Evolutionary conservation across 2,329 filamentous ascomycete genomes (phyloP).

Genomic region (Pseudocercospora macadamiae): DNA sequence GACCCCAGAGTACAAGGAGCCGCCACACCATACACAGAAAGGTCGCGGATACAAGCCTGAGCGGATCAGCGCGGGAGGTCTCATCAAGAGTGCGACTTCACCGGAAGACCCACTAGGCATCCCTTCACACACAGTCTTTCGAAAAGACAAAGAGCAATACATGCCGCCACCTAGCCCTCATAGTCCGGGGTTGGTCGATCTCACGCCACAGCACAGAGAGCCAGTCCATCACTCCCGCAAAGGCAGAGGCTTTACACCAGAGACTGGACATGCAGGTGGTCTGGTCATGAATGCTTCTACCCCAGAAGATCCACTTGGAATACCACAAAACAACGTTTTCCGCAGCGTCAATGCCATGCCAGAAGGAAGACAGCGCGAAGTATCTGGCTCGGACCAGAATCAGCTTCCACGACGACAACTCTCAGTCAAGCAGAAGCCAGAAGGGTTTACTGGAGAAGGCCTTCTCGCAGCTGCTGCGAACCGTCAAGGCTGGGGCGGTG

Average conservation of each 20-base stretch:
- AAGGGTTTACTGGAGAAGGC: conserved; percentile 50
- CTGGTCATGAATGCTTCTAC: conserved; percentile 19
- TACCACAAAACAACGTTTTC: conserved; percentile 20
- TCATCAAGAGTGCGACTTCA: conserved; percentile 52
- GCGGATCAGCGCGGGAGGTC: conserved; percentile 40
- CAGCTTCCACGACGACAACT: conserved; percentile 7
- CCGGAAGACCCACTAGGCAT: conserved; percentile 46
- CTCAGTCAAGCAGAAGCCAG: conserved; percentile 6
- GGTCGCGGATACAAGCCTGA: conserved; percentile 52
- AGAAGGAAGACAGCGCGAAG: conserved; percentile 15
- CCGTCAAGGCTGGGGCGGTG: conserved; percentile 44
- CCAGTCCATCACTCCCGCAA: conserved; percentile 24
- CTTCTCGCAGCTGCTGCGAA: conserved; percentile 42
- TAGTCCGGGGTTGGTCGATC: conserved; percentile 17
- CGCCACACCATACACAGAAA: conserved; percentile 61
- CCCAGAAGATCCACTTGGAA: conserved; percentile 22
- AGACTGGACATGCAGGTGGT: conserved; percentile 9
- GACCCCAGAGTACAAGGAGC: conserved; percentile 65
- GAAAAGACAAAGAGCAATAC: conserved; percentile 29
- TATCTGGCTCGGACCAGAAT: neutral
- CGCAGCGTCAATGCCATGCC: conserved; percentile 18
- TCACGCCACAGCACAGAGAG: conserved; percentile 24
- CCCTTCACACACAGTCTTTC: conserved; percentile 50
- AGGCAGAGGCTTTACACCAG: conserved; percentile 20
- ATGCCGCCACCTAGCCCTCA: conserved; percentile 8